A percentile compares a stretch with the other conserved stretches of the same genome.
phyloP scores from a whole-genome alignment of 192 early-diverging fungal genomes.

The Entrophospora sp. region DNA sequence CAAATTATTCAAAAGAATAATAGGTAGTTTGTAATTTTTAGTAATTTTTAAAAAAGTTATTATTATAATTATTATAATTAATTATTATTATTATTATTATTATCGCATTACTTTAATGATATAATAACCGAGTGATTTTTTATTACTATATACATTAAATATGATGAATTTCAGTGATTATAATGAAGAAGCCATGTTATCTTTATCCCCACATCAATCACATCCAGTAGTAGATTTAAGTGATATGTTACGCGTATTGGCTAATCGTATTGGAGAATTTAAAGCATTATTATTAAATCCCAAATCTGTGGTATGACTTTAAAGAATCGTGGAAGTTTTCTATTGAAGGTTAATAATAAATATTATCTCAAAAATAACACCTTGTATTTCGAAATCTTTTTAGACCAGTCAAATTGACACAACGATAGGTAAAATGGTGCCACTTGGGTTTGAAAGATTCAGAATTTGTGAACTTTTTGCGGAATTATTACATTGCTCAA shows the following conservation, averaged over 20 bases:
- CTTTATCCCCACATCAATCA: conserved; percentile 21
- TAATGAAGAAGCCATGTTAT: conserved; percentile 26
- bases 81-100: neutral
- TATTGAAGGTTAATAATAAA: too few relatives aligned
- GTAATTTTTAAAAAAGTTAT: too few relatives aligned
- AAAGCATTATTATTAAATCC: conserved; percentile 67
- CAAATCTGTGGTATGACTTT: conserved; percentile 52
- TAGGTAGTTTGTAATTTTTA: conserved; percentile 43
- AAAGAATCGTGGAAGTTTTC: too few relatives aligned
- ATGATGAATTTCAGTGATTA: conserved; percentile 25
- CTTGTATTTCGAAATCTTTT: too few relatives aligned
- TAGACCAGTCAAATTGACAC: conserved; percentile 58
- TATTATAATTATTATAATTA: too few relatives aligned
- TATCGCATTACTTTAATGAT: neutral
- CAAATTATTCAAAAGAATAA: conserved; percentile 97
- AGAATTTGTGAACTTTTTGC: conserved; percentile 98
- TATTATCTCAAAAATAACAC: too few relatives aligned
- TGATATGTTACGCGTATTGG: conserved; percentile 83
- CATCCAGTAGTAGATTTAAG: conserved; percentile 66
- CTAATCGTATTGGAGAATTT: conserved; percentile 66
- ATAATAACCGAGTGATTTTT: neutral
- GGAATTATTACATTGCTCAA: conserved; percentile 89
- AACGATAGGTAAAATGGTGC: conserved; percentile 68
- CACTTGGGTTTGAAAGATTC: conserved; percentile 90
- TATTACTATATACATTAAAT: neutral